phyloP scores from a whole-genome alignment of 768 basidiomycete species.

The Suillus spraguei region DNA sequence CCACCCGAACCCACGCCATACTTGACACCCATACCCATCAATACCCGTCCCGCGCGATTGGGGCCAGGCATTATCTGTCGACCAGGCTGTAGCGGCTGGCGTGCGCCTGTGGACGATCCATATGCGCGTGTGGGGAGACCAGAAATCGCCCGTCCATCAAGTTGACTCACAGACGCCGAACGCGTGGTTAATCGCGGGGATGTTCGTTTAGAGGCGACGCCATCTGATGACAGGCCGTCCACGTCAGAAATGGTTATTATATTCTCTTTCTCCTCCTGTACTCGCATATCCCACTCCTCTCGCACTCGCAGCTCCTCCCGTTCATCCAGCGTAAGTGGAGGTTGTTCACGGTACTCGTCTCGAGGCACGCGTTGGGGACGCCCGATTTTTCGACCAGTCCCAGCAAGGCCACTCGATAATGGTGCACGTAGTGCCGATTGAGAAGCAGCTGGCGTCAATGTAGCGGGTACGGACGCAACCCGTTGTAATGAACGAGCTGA shows the following conservation, averaged over 20 bases:
- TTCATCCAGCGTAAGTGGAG: constrained; percentile 31
- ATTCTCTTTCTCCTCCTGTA: constrained; percentile 46
- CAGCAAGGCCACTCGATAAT: constrained; percentile 34
- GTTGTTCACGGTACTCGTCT: constrained; percentile 35
- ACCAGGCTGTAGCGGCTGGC: constrained; percentile 42
- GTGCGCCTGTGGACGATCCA: constrained; percentile 25
- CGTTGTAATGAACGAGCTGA: constrained; percentile 63
- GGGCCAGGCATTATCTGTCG: constrained; percentile 48
- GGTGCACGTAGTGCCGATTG: constrained; percentile 32
- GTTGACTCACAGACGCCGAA: constrained; percentile 35
- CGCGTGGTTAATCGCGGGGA: constrained; percentile 34
- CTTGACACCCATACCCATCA: constrained; percentile 46
- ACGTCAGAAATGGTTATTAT: constrained; percentile 29
- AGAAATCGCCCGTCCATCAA: constrained; percentile 38
- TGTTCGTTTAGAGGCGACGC: constrained; percentile 20
- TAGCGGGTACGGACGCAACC: constrained; percentile 61
- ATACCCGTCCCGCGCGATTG: constrained; percentile 50
- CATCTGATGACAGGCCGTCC: constrained; percentile 29
- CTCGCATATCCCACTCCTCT: constrained; percentile 31
- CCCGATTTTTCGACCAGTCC: constrained; percentile 36
- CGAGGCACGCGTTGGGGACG: constrained; percentile 41
- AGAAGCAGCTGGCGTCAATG: constrained; percentile 30
- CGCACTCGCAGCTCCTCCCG: constrained; percentile 36
- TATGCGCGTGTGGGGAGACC: constrained; percentile 36
- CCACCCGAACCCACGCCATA: constrained; percentile 32